Evolutionary conservation across 768 basidiomycete species (phyloP).

Genomic region (Suillus bovinus): DNA sequence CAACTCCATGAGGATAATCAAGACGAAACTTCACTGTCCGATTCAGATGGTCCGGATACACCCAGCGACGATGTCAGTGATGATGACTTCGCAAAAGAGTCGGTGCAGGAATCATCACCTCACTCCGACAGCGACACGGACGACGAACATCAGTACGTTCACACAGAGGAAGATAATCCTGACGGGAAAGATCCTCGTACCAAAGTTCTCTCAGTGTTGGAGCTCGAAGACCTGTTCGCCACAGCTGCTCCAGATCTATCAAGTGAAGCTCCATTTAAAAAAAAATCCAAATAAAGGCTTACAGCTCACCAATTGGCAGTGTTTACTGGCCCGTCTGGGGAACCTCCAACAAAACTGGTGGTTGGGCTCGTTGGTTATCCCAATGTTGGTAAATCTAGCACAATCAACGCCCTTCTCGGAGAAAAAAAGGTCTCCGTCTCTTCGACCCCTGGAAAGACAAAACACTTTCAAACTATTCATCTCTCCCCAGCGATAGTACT

Average conservation of each 20-base stretch:
- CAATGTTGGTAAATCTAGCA: slow-evolving; percentile 98
- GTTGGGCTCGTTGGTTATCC: slow-evolving; percentile 97
- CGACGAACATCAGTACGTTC: slow-evolving; percentile 47
- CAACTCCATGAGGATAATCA: neutral
- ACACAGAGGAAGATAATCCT: slow-evolving; percentile 53
- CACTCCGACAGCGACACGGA: slow-evolving; percentile 33
- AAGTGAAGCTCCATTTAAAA: slow-evolving; percentile 47
- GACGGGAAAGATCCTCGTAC: slow-evolving; percentile 64
- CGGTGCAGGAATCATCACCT: slow-evolving; percentile 20
- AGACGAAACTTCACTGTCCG: slow-evolving; percentile 19
- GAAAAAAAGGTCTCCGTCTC: slow-evolving; percentile 99
- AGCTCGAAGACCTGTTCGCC: slow-evolving; percentile 84
- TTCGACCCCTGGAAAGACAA: slow-evolving; percentile 96
- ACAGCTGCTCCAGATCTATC: slow-evolving; percentile 68
- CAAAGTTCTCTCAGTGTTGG: slow-evolving; percentile 78
- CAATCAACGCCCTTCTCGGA: slow-evolving; percentile 94
- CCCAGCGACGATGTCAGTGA: slow-evolving; percentile 29
- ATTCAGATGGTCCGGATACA: slow-evolving; percentile 30
- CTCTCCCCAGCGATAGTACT: slow-evolving; percentile 85
- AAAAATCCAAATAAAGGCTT: neutral
- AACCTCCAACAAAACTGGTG: slow-evolving; percentile 61
- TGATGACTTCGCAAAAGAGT: slow-evolving; percentile 30
- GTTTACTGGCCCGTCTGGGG: slow-evolving; percentile 59
- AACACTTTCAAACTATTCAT: slow-evolving; percentile 98
- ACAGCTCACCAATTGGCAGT: slow-evolving; percentile 38